These are phyloP conservation scores for Effrenium voratum DNA, from an alignment of 73 alveolate genomes.

Conservation along the genomic window DNA sequence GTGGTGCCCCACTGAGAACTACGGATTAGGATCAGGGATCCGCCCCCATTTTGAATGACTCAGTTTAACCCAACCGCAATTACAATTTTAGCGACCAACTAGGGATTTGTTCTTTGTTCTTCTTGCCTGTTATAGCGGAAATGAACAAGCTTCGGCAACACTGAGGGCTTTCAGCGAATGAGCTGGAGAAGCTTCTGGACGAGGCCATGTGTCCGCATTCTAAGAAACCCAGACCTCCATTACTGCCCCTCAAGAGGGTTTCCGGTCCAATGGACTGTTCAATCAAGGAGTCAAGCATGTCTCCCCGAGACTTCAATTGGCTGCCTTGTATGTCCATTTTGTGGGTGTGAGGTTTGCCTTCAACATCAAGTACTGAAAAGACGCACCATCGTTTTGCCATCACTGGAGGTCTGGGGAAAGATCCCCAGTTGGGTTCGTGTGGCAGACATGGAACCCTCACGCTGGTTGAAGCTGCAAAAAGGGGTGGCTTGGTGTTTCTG, in stretches of 20 bases:
- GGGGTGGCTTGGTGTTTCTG: too few species aligned
- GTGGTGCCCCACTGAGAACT: not conserved
- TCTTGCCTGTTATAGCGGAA: too few species aligned
- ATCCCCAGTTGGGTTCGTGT: too few species aligned
- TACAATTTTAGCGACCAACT: not conserved
- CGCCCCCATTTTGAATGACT: not conserved
- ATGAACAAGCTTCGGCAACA: not conserved
- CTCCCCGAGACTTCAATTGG: not conserved
- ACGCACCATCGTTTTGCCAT: not conserved
- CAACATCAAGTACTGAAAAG: not conserved
- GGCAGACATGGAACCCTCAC: too few species aligned
- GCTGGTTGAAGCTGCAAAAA: too few species aligned
- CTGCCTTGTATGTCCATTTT: not conserved
- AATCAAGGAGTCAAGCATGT: not conserved
- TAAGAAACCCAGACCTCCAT: not conserved
- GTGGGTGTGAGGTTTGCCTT: not conserved
- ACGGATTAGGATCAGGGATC: not conserved
- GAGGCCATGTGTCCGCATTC: not conserved
- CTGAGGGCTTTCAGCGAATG: slow-evolving; percentile 61
- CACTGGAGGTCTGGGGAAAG: too few species aligned
- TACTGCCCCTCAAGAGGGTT: not conserved
- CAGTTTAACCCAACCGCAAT: not conserved
- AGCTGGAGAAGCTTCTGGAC: slow-evolving; percentile 72
- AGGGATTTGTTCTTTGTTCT: not conserved
- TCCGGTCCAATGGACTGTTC: not conserved